Evolutionary conservation across 305 asterid species (phyloP).

Genomic region (Fraxinus floribunda): DNA sequence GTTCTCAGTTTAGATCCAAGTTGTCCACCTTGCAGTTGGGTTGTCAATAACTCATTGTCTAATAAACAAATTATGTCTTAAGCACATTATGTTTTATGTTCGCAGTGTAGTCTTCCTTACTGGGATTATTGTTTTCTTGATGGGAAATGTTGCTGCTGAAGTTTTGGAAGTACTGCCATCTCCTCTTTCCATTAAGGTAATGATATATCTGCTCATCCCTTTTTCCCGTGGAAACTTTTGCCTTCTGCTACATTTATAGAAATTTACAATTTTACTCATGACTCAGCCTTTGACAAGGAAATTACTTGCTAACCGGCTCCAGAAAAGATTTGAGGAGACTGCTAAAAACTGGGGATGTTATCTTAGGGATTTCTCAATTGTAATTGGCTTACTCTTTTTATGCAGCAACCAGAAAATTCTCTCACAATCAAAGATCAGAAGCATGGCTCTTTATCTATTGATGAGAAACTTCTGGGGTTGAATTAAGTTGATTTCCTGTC

Average conservation of each 20-base stretch:
- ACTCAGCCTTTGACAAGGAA: background rate
- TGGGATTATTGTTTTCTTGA: conserved; percentile 29
- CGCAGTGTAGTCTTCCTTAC: conserved; percentile 17
- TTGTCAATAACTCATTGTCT: background rate
- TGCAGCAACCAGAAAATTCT: background rate
- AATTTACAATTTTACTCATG: background rate
- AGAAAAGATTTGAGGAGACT: background rate
- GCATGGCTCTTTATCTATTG: background rate
- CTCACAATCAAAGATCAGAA: background rate
- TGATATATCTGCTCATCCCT: background rate
- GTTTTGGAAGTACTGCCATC: conserved; percentile 44
- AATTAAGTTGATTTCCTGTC: background rate
- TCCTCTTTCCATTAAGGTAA: conserved; percentile 59
- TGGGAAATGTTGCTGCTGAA: conserved; percentile 55
- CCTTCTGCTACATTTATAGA: background rate
- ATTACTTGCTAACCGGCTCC: background rate
- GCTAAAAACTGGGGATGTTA: background rate
- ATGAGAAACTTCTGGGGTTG: background rate
- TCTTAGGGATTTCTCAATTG: background rate
- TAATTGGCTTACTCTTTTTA: background rate
- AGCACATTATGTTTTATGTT: background rate
- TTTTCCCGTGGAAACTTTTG: background rate
- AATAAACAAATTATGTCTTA: background rate
- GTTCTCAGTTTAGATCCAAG: background rate
- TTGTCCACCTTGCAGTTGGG: background rate